Evolutionary conservation across 306 rosid species (phyloP).

Genomic region (Sechiopsis laciniata): DNA sequence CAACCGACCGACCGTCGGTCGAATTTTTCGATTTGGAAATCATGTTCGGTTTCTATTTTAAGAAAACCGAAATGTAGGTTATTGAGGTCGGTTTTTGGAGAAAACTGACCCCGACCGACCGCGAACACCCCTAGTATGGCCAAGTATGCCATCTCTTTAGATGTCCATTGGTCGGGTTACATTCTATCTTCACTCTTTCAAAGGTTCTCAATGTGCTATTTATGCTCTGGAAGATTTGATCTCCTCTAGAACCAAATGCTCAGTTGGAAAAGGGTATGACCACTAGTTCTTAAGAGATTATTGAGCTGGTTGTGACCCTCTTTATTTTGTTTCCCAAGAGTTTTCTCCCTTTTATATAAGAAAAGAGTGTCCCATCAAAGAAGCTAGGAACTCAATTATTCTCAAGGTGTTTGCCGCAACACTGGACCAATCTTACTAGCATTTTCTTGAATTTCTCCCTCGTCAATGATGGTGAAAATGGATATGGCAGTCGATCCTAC

Average conservation of each 20-base stretch:
- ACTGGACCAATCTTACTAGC: neutral
- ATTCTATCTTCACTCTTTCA: neutral
- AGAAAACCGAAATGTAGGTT: too few species aligned
- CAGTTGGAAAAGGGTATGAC: neutral
- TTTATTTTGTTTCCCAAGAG: neutral
- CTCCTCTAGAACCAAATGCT: neutral
- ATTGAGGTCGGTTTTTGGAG: too few species aligned
- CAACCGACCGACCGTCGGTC: too few species aligned
- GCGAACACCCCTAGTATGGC: too few species aligned
- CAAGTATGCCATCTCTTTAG: neutral
- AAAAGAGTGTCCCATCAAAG: neutral
- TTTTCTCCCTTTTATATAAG: neutral
- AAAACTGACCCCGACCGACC: too few species aligned
- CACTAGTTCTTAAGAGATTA: neutral
- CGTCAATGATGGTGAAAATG: neutral
- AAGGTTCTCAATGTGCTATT: neutral
- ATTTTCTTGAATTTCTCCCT: neutral
- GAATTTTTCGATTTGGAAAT: too few species aligned
- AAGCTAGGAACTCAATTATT: neutral
- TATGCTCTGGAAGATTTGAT: neutral
- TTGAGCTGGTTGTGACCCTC: neutral
- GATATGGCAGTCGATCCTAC: neutral
- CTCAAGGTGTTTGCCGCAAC: neutral
- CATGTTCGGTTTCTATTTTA: too few species aligned
- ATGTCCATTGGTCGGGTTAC: neutral